These are phyloP conservation scores for Oropetium thomaeum DNA, from an alignment of 176 grass and related monocot genomes.

Conservation along the genomic window DNA sequence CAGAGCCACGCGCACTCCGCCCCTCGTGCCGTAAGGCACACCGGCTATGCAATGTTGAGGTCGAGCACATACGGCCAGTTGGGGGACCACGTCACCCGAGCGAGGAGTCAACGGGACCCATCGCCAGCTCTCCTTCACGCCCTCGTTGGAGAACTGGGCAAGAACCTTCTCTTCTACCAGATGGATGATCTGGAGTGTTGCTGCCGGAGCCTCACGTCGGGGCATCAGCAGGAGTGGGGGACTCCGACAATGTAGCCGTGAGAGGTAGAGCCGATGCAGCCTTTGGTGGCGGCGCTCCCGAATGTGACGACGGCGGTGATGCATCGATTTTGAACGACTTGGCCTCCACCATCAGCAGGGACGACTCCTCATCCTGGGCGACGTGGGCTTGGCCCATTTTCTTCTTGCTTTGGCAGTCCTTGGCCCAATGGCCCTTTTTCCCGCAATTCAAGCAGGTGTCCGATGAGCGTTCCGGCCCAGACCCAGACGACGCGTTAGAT, in stretches of 20 bases:
- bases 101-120: neutral
- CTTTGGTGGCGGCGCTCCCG: too few species aligned
- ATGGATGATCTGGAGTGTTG: too few species aligned
- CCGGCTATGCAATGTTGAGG: neutral
- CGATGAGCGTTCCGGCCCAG: neutral
- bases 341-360: neutral
- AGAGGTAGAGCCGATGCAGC: too few species aligned
- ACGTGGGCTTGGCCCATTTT: neutral
- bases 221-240: too few species aligned
- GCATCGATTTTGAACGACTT: too few species aligned
- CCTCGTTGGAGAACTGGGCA: neutral
- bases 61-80: neutral
- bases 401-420: neutral
- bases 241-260: too few species aligned
- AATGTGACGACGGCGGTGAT: too few species aligned
- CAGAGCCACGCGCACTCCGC: neutral
- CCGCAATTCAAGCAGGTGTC: neutral
- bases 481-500: rapidly evolving
- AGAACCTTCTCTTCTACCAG: neutral
- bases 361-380: neutral
- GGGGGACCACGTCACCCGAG: neutral
- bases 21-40: neutral
- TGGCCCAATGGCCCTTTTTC: neutral
- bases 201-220: too few species aligned
- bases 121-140: too few species aligned